phyloP scores from a whole-genome alignment of 73 alveolate genomes.

The Paramecium octaurelia region DNA sequence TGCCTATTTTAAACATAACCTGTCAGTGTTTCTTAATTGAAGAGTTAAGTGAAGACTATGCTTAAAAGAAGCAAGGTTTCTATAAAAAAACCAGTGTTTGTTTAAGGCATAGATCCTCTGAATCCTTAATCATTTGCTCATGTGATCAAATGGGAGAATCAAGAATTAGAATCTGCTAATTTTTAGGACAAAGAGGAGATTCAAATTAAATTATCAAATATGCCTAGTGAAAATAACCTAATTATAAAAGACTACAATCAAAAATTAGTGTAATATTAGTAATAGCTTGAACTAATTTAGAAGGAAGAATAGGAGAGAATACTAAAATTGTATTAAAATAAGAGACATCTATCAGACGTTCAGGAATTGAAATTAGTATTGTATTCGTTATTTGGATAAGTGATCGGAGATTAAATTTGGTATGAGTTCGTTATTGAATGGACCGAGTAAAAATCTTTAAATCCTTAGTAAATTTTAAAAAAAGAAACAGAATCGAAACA shows the following conservation, averaged over 20 bases:
- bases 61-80: slow-evolving; percentile 29
- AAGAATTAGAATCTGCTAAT: slow-evolving; percentile 6
- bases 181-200: neutral
- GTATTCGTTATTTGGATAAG: slow-evolving; percentile 32
- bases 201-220: neutral
- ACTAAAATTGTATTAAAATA: slow-evolving; percentile 16
- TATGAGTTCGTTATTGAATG: slow-evolving; percentile 34
- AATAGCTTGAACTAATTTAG: neutral
- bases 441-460: slow-evolving; percentile 5
- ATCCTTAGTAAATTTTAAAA: slow-evolving; percentile 24
- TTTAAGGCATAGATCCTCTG: slow-evolving; percentile 44
- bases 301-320: neutral
- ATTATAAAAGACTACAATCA: slow-evolving; percentile 1
- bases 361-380: slow-evolving; percentile 20
- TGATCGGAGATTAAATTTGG: slow-evolving; percentile 27
- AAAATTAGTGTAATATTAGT: neutral
- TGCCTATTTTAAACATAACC: neutral
- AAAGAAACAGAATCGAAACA: neutral
- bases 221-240: neutral
- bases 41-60: slow-evolving; percentile 1
- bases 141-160: slow-evolving; percentile 26
- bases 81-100: slow-evolving; percentile 26
- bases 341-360: slow-evolving; percentile 38
- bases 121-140: slow-evolving; percentile 42
- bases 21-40: neutral